Percentiles rank a stretch among this genome's conserved stretches.
Evolutionary conservation across 768 basidiomycete genomes (phyloP).

Genomic region (Paxillus ammoniavirescens): DNA sequence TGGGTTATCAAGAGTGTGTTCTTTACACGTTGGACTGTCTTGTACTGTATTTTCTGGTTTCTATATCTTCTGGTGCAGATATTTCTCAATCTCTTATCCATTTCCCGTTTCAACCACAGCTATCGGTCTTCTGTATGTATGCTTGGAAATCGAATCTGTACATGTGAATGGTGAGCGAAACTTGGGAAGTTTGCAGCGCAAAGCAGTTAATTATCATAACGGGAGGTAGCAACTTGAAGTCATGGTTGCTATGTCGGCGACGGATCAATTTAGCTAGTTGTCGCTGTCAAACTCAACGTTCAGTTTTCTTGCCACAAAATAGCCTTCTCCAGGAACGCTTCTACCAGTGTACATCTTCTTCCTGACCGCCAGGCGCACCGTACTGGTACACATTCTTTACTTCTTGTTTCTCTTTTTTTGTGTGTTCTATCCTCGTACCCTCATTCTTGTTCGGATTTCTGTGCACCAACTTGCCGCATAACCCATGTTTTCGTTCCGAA

Average conservation of each 20-base stretch:
- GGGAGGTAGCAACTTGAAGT: neutral
- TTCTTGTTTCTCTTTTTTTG: constrained; percentile 3
- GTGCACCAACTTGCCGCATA: constrained; percentile 16
- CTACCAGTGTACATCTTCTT: constrained; percentile 10
- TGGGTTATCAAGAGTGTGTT: constrained; percentile 28
- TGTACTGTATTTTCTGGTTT: constrained; percentile 33
- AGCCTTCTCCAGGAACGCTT: constrained; percentile 18
- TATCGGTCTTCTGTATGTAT: constrained; percentile 34
- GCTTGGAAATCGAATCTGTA: constrained; percentile 22
- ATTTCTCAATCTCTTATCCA: constrained; percentile 6
- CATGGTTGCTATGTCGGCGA: constrained; percentile 28
- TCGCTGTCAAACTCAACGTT: constrained; percentile 1
- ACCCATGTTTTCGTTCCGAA: constrained; percentile 75
- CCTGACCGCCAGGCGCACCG: constrained; percentile 12
- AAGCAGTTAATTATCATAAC: too few relatives aligned
- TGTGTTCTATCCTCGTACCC: constrained; percentile 21
- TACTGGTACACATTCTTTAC: constrained; percentile 23
- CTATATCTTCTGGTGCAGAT: constrained; percentile 8
- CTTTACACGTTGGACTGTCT: constrained; percentile 32
- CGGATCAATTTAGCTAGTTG: constrained; percentile 22
- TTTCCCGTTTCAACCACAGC: constrained; percentile 19
- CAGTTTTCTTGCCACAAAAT: neutral
- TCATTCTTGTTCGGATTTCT: constrained; percentile 24
- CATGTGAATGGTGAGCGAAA: constrained; percentile 9
- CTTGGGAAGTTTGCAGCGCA: neutral